These are phyloP conservation scores for Ceratonia siliqua DNA, from an alignment of 306 rosid species.

Conservation along the genomic window DNA sequence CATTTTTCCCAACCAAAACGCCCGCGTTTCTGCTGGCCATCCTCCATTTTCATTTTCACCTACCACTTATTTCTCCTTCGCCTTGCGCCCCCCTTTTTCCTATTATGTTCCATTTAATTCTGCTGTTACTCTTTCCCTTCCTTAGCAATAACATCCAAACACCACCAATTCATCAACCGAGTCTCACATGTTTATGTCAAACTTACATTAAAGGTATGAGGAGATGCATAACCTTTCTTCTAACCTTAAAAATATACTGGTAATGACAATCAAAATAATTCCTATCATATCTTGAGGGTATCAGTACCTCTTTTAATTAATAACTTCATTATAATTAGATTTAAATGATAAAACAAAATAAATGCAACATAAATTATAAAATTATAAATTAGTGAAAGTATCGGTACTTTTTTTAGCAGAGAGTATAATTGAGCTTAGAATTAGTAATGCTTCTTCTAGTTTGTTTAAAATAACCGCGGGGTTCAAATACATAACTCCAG, in stretches of 20 bases:
- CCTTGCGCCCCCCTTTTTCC: conserved; percentile 1
- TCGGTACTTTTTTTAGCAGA: too few relatives aligned
- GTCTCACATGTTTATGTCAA: conserved; percentile 32
- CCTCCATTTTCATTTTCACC: conserved; percentile 13
- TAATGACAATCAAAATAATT: background rate
- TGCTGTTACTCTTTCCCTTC: conserved; percentile 19
- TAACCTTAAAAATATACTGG: too few relatives aligned
- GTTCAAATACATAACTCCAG: background rate
- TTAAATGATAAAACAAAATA: background rate
- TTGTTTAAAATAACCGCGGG: background rate
- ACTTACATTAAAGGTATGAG: conserved; percentile 5
- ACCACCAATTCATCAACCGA: conserved; percentile 29
- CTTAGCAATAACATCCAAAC: conserved; percentile 25
- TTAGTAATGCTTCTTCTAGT: too few relatives aligned
- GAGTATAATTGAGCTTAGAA: too few relatives aligned
- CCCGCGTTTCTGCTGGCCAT: conserved; percentile 30
- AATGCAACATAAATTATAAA: too few relatives aligned
- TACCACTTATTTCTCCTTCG: conserved; percentile 7
- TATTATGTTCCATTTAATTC: background rate
- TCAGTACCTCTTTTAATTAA: background rate
- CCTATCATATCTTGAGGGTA: background rate
- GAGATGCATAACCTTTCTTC: background rate
- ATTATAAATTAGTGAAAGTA: too few relatives aligned
- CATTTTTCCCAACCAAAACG: conserved; percentile 34
- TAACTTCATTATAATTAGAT: too few relatives aligned